Evolutionary conservation across 495 filamentous ascomycete genomes (phyloP).

Genomic region (Talaromyces ruber): DNA sequence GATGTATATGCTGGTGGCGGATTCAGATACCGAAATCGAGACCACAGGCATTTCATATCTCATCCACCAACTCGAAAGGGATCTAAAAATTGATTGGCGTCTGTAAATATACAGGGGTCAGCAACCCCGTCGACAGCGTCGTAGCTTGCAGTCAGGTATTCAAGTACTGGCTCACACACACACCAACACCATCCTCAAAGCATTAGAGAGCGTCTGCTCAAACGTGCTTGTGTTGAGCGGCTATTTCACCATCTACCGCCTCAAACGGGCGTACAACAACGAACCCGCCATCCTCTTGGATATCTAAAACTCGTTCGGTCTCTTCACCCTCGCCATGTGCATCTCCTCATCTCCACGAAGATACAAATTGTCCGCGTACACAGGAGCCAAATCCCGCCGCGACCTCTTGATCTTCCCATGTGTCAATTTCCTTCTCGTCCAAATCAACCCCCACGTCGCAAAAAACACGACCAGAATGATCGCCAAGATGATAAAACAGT

Average conservation of each 20-base stretch:
- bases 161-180: neutral
- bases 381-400: conserved; percentile 8
- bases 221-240: neutral
- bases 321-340: neutral
- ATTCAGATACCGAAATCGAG: neutral
- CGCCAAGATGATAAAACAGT: conserved; percentile 51
- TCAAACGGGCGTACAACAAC: neutral
- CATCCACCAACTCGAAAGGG: neutral
- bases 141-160: neutral
- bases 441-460: conserved; percentile 43
- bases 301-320: neutral
- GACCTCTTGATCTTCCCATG: conserved; percentile 20
- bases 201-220: neutral
- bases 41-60: neutral
- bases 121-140: neutral
- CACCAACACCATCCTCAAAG: neutral
- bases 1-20: neutral
- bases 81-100: neutral
- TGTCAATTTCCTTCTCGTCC: conserved; percentile 38
- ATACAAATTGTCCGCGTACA: neutral
- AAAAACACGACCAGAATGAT: conserved; percentile 58
- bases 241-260: neutral
- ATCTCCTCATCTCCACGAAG: neutral
- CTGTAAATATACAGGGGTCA: neutral
- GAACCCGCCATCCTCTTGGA: neutral